phyloP scores from a whole-genome alignment of 148 eudicot genomes.

The Oxyria digyna region DNA sequence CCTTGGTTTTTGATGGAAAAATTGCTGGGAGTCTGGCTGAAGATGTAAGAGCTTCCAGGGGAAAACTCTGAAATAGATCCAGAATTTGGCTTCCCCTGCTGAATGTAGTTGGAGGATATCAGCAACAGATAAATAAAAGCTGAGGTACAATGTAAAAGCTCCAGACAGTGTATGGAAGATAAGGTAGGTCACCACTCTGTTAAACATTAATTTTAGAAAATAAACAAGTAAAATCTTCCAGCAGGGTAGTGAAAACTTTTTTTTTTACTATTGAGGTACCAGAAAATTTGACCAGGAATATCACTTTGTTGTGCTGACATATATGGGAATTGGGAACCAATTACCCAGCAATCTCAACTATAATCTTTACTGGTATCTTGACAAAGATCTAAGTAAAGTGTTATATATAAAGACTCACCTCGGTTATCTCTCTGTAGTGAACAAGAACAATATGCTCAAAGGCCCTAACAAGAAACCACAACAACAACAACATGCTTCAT shows the following conservation, averaged over 20 bases:
- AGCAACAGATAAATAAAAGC: neutral
- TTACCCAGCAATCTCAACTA: neutral
- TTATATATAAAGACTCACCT: slow-evolving; percentile 31
- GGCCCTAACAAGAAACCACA: slow-evolving; percentile 34
- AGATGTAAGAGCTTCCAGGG: slow-evolving; percentile 31
- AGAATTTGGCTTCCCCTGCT: slow-evolving; percentile 45
- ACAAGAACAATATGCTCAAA: slow-evolving; percentile 94
- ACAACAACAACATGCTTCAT: neutral
- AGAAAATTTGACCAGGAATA: neutral
- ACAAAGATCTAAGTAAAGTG: neutral
- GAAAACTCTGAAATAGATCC: slow-evolving; percentile 38
- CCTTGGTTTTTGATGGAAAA: slow-evolving; percentile 25
- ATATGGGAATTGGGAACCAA: neutral
- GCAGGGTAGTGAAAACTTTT: neutral
- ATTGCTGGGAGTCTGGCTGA: neutral
- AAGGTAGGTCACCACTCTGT: neutral
- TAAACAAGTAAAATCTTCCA: neutral
- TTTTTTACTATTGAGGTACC: no score
- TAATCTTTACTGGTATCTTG: neutral
- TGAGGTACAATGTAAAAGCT: neutral
- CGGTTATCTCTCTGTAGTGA: slow-evolving; percentile 82
- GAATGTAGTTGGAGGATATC: neutral
- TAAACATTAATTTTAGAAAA: neutral
- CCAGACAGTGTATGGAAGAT: neutral
- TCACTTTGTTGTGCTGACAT: neutral